These are phyloP conservation scores for Pyrenochaeta sp. DNA, from an alignment of 2,329 filamentous ascomycete species.

Conservation along the genomic window DNA sequence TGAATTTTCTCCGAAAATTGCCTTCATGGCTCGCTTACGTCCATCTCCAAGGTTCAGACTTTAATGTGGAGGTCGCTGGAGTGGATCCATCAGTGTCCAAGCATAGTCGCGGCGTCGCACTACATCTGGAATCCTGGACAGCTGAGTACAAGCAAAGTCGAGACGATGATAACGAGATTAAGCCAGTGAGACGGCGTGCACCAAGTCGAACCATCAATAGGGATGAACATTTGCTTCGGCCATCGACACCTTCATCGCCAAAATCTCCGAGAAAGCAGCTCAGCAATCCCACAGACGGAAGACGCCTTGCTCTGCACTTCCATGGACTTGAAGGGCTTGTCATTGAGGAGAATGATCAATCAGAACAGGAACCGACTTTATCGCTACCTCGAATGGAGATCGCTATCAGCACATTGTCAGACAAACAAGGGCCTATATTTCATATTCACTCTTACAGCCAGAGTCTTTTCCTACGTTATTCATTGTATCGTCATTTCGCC, in stretches of 20 bases:
- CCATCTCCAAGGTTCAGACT: constrained; percentile 85
- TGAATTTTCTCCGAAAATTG: constrained; percentile 74
- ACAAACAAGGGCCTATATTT: constrained; percentile 86
- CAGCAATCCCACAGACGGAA: constrained; percentile 71
- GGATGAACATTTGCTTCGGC: constrained; percentile 70
- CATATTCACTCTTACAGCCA: constrained; percentile 84
- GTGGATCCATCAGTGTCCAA: constrained; percentile 84
- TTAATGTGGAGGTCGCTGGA: constrained; percentile 90
- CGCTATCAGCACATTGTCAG: constrained; percentile 82
- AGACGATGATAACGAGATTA: constrained; percentile 69
- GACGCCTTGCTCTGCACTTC: constrained; percentile 80
- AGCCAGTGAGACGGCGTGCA: constrained; percentile 72
- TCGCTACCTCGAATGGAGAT: constrained; percentile 88
- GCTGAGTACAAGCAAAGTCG: constrained; percentile 88
- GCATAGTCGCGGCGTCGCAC: constrained; percentile 79
- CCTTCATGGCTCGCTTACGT: constrained; percentile 87
- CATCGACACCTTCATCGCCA: constrained; percentile 58
- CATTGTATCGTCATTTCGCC: constrained; percentile 91
- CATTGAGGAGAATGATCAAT: constrained; percentile 83
- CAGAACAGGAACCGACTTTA: constrained; percentile 86
- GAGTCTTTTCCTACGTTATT: constrained; percentile 85
- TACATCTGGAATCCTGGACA: constrained; percentile 88
- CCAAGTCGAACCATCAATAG: constrained; percentile 68
- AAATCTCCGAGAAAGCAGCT: constrained; percentile 60
- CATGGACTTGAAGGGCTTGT: constrained; percentile 89